Evolutionary conservation across 108 stramenopile species (phyloP), one percentile per base, ranked within the genome.

Genomic region (Pseudonitzschia pungens): DNA sequence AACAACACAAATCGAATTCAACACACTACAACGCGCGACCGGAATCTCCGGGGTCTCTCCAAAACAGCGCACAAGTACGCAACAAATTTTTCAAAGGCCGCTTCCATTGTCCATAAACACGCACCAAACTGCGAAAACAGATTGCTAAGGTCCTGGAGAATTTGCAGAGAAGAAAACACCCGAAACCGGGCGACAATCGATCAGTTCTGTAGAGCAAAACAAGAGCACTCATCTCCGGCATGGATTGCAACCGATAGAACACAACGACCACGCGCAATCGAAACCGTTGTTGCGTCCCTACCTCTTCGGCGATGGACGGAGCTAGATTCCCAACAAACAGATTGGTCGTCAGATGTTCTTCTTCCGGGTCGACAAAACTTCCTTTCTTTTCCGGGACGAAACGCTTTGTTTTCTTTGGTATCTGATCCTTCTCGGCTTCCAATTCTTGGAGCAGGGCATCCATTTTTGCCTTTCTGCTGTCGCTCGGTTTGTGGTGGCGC

Each of bases 111-210:
- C 26, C 28, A 58, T 11, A 62, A 20, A 67, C 53, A 54, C 51
- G 88, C 88, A 86, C 96, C 96, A 85, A 93, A 96, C 74, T 91
- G 85, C 16, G 83, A 64, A 73, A 96, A 96, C 10, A 87, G 72
- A 60, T 92, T 88, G 55, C 81, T 76, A 18, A 77, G 21, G 21
- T 71, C 77, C 44, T 36, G 36, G 2, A 36, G 2, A 36, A 6
- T 2, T 36, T 5, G 6, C 36, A 6, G 36, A 36, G 36, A 36
- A 36, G 36, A 36, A 36, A 36, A 2, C 36, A 2, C 36, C 36
- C 36, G 6, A 36, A 36, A 36, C 36, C 4, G 36, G 36, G 4
- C 36, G 36, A 36, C 36, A 36, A 36, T 36, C 36, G 36, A 36
- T 36, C 6, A 36, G 36, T 36, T 36, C 4, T 36, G 36, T 36